A percentile compares a stretch with the other conserved stretches of the same genome.
Conservation (phyloP, 345 rosid genomes). For the Eucalyptus curtisii region DNA sequence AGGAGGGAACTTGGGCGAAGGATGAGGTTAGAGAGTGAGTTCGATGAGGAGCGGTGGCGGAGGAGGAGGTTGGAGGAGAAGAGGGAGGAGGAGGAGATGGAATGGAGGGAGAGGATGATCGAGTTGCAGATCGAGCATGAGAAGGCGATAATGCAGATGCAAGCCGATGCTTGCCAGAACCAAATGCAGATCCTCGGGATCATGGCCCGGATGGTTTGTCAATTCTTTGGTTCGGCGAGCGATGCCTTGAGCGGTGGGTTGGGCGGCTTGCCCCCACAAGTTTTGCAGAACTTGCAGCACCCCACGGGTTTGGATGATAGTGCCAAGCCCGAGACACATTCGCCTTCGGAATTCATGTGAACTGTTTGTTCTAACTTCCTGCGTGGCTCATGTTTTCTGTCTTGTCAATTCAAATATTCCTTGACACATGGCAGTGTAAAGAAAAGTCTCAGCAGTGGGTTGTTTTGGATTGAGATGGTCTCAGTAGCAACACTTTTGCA, state of each 20-base stretch:
- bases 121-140: slow-evolving; percentile 64
- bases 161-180: slow-evolving; percentile 58
- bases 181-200: slow-evolving; percentile 66
- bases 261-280: slow-evolving; percentile 24
- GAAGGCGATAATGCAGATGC: slow-evolving; percentile 66
- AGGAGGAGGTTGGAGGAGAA: slow-evolving; percentile 49
- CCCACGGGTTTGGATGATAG: slow-evolving; percentile 39
- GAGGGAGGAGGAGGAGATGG: slow-evolving; percentile 76
- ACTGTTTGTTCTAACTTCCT: neutral
- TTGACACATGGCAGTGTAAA: neutral
- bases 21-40: slow-evolving; percentile 32
- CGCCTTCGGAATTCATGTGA: slow-evolving; percentile 62
- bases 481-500: neutral
- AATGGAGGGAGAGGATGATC: slow-evolving; percentile 54
- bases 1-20: slow-evolving; percentile 34
- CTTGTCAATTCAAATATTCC: neutral
- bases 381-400: neutral
- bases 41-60: slow-evolving; percentile 33
- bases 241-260: slow-evolving; percentile 34
- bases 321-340: slow-evolving; percentile 52
- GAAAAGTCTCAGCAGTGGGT: neutral
- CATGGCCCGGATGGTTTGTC: slow-evolving; percentile 53
- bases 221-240: slow-evolving; percentile 41
- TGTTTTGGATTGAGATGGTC: neutral
- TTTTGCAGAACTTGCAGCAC: slow-evolving; percentile 61